phyloP scores from a whole-genome alignment of 805 yeast species.

The Kluyveromyces nonfermentans region DNA sequence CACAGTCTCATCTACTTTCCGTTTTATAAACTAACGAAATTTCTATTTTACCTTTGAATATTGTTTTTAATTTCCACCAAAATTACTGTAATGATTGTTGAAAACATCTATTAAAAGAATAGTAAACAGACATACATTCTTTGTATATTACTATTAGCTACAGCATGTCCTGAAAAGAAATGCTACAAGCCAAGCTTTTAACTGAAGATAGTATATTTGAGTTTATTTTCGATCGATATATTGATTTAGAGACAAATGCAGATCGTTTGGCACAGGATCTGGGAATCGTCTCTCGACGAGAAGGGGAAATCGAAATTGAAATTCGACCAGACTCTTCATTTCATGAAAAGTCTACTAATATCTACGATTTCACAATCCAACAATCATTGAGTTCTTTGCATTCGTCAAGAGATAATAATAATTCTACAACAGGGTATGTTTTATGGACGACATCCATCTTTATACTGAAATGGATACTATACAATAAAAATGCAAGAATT shows the following conservation, averaged over 20 bases:
- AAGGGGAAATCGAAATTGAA: constrained; percentile 11
- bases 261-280: constrained; percentile 24
- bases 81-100: background rate
- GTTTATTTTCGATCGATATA: constrained; percentile 26
- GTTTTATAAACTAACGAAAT: too few relatives aligned
- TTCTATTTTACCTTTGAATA: too few relatives aligned
- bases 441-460: constrained; percentile 29
- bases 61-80: too few relatives aligned
- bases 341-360: constrained; percentile 5
- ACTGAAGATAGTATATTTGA: constrained; percentile 21
- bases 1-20: too few relatives aligned
- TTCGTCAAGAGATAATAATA: constrained; percentile 23
- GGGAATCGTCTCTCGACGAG: constrained; percentile 20
- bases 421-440: constrained; percentile 31
- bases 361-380: constrained; percentile 17
- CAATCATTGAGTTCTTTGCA: constrained; percentile 23
- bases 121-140: too few relatives aligned
- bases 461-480: constrained; percentile 27
- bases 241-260: constrained; percentile 13
- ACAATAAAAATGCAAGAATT: constrained; percentile 12
- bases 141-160: background rate
- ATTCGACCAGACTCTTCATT: constrained; percentile 16
- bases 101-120: too few relatives aligned
- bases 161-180: background rate
- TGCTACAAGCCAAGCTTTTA: constrained; percentile 7